Evolutionary conservation across 2,329 filamentous ascomycete genomes (phyloP).

Genomic region (Aspergillus terreus): DNA sequence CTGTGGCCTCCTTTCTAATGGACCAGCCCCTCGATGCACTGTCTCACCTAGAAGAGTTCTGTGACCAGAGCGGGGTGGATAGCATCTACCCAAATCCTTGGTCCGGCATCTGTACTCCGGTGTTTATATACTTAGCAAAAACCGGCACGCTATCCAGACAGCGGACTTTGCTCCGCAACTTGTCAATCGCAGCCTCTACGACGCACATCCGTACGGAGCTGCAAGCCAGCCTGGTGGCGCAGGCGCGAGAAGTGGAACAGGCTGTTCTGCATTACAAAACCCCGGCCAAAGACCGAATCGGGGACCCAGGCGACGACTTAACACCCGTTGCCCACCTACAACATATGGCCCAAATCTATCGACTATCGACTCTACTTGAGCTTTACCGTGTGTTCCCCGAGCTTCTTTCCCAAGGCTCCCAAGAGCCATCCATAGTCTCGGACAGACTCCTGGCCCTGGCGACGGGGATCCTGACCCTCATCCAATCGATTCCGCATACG

Average conservation of each 20-base stretch:
- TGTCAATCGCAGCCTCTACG: background rate
- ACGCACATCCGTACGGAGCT: background rate
- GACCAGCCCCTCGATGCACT: background rate
- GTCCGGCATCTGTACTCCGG: constrained; percentile 4
- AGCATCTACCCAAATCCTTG: background rate
- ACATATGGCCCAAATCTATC: background rate
- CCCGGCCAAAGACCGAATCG: background rate
- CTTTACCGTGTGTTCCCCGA: constrained; percentile 4
- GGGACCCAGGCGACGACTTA: background rate
- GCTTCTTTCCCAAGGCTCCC: background rate
- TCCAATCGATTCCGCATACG: background rate
- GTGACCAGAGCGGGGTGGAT: background rate
- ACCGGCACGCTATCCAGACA: constrained; percentile 1
- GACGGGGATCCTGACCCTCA: background rate
- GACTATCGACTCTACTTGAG: constrained; percentile 1
- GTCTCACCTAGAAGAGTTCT: background rate
- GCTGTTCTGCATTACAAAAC: background rate
- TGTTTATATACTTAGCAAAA: constrained; percentile 6
- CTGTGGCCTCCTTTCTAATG: background rate
- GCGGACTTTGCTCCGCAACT: background rate
- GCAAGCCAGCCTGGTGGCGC: background rate
- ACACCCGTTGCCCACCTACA: background rate
- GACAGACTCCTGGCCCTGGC: background rate
- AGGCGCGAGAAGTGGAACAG: background rate
- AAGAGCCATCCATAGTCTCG: background rate